Conservation (phyloP, 2,329 filamentous ascomycete species). For the Claviceps sorghi region DNA sequence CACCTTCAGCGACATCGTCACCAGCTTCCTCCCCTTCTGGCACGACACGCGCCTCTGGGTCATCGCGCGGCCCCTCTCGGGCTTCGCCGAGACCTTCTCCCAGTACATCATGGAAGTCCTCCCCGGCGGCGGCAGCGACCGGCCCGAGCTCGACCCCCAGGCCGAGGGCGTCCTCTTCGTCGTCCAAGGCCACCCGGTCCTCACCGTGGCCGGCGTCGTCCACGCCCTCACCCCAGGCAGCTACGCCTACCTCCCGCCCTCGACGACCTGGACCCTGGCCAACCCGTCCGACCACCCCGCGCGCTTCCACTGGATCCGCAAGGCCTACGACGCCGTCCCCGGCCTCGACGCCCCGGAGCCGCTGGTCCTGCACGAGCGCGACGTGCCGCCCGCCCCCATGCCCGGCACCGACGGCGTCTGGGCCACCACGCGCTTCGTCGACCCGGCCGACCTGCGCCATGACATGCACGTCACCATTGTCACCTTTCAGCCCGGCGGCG, state of each 20-base stretch:
- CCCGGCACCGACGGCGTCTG: slow-evolving; percentile 3
- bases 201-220: neutral
- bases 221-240: slow-evolving; percentile 2
- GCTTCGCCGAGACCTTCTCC: slow-evolving; percentile 6
- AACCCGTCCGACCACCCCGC: neutral
- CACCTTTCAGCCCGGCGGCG: slow-evolving; percentile 3
- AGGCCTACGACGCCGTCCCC: slow-evolving; percentile 1
- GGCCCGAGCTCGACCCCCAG: neutral
- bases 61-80: slow-evolving; percentile 4
- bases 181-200: neutral
- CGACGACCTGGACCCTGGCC: neutral
- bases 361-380: slow-evolving; percentile 1
- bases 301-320: slow-evolving; percentile 7
- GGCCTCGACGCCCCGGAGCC: neutral
- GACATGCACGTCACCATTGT: slow-evolving; percentile 6
- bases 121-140: slow-evolving; percentile 1
- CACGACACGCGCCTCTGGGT: slow-evolving; percentile 4
- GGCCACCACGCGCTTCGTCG: slow-evolving; percentile 5
- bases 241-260: slow-evolving; percentile 2
- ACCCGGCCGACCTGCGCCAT: slow-evolving; percentile 3
- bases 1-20: slow-evolving; percentile 5
- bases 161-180: slow-evolving; percentile 5
- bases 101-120: slow-evolving; percentile 6
- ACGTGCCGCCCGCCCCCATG: slow-evolving; percentile 1
- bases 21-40: slow-evolving; percentile 5